Percentiles rank a stretch among this genome's conserved stretches.
Evolutionary conservation across 306 rosid species (phyloP).

Genomic region (Lotus japonicus): DNA sequence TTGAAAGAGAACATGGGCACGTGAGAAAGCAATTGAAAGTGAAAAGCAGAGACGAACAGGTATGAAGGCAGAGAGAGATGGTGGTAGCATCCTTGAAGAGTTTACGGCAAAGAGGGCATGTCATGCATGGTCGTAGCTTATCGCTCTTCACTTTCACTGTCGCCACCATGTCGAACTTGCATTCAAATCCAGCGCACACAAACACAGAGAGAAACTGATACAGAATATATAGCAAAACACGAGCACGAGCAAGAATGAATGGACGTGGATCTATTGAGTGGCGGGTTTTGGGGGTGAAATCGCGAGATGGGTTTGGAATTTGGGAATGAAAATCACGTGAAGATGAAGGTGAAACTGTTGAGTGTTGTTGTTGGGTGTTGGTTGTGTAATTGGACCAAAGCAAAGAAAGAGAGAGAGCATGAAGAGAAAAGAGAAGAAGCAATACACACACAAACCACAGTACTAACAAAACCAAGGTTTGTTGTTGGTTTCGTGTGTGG

Average conservation of each 20-base stretch:
- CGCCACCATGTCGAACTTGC: slow-evolving; percentile 24
- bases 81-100: slow-evolving; percentile 81
- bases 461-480: too few species aligned
- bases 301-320: slow-evolving; percentile 35
- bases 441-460: too few species aligned
- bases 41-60: slow-evolving; percentile 40
- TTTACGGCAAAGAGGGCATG: slow-evolving; percentile 83
- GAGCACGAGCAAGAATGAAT: too few species aligned
- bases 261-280: slow-evolving; percentile 47
- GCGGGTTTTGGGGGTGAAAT: slow-evolving; percentile 31
- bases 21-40: too few species aligned
- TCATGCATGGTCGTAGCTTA: slow-evolving; percentile 75
- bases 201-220: neutral
- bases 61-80: slow-evolving; percentile 83
- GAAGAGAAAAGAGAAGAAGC: neutral
- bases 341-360: slow-evolving; percentile 12
- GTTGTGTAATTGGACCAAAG: too few species aligned
- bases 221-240: neutral
- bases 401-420: neutral
- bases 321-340: slow-evolving; percentile 40
- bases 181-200: neutral
- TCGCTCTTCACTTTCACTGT: slow-evolving; percentile 58
- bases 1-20: slow-evolving; percentile 9
- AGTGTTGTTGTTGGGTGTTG: neutral
- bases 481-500: too few species aligned